Evolutionary conservation across 108 stramenopile genomes (phyloP), one percentile per base, ranked within the genome.

Genomic region (Nitzschia inconspicua): DNA sequence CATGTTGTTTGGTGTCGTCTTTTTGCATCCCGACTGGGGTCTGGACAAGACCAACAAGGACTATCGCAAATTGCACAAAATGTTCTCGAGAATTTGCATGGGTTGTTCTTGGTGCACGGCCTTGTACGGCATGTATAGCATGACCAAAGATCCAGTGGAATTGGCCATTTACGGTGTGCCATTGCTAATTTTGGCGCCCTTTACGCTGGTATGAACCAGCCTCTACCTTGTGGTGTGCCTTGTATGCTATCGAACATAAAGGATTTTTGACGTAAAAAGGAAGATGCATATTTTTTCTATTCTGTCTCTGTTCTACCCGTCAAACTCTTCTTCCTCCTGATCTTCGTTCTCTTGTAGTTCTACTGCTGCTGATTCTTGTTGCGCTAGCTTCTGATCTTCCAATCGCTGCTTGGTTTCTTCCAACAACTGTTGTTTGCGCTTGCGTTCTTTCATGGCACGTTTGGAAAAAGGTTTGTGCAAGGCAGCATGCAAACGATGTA

Each of bases 11-110:
- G 90, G 90, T 8, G 78, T 58, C 10, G 71, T 91, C 10, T 72
- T 91, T 44, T 65, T 91, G 13, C 90, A 91, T 67, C 90, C 90
- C 4, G 90, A 91, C 57, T 88, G 86, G 73, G 90, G 90, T 0
- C 57, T 87, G 34, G 80, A 79, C 47, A 91, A 91, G 64, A 82
- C 82, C 44, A 88, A 91, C 57, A 65, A 82, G 44, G 63, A 60
- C 18, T 68, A 79, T 63, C 85, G 89, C 22, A 62, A 53, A 14
- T 73, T 60, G 8, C 89, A 90, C 69, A 90, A 90, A 51, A 66
- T 59, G 32, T 56, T 63, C 44, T 55, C 80, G 22, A 71, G 89
- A 16, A 31, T 52, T n/a, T 29, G 80, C 8, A 41, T 90, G 49
- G 46, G 56, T 16, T 16, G 72, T 1, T 76, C 89, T 4, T 86